Base-by-base conservation (phyloP, 1,284 basidiomycete species). In the Testicularia cyperi region DNA sequence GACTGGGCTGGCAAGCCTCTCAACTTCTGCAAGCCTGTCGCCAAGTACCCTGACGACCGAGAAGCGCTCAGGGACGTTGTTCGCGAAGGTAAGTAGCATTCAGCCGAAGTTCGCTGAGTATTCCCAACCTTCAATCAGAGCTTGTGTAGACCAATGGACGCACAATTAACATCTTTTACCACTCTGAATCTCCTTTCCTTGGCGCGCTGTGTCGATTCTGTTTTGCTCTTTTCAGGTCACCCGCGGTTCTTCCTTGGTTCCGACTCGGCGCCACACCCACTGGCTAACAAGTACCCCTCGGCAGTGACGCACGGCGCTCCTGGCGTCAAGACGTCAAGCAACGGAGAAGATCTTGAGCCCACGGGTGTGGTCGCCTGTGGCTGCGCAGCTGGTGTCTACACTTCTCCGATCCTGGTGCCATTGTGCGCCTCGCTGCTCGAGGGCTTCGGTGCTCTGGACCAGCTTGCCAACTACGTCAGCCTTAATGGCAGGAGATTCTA, bases 11-110 rank as follows among this genome's bases (percentile, higher is more conserved):
- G 92, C 6, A 92, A 97, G 78, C 85, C 90, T 0, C 90, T 90
- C 82, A 85, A 96, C 77, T 99, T 89, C 78, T 98, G 95, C 82
- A 99, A 98, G 79, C 95, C 95, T 0, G 88, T 99, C 18, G 94
- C 95, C 21, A 99, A 99, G 79, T 92, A 85, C 71, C 92, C 92
- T 4, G 86, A 88, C 63, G 95, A 99, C 77, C 82, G 94, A 21
- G 78, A 84, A 65, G 92, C 95, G 9, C 79, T 99, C 43, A 84
- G 86, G 44, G 83, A 88, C 18, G 85, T 92, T 27, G 84, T 98
- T 43, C 81, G 80, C 54, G 43, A 65, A 48, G 71, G 62, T 61
- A 29, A 44, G 56, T 44, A 6, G 14, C 8, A n/a, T 16, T 16
- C 9, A 15, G 23, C 10, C 13, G 19, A 20, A 30, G n/a, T n/a